Evolutionary conservation across 345 rosid genomes (phyloP).

Genomic region (Heritiera littoralis): DNA sequence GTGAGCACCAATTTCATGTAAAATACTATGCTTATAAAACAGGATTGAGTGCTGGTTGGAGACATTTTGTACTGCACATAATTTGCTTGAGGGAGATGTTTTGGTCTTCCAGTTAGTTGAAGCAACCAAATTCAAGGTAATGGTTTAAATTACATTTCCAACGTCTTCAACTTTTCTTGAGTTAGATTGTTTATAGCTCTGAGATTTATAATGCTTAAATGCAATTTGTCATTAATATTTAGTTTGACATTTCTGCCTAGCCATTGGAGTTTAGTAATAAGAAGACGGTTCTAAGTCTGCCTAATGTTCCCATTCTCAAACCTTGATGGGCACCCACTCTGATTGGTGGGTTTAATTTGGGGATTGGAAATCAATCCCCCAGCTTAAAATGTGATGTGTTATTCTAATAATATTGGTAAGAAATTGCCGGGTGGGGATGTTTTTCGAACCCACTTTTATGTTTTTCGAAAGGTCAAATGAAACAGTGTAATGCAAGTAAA

Average conservation of each 20-base stretch:
- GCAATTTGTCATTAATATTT: not conserved
- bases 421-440: not conserved
- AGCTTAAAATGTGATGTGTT: not conserved
- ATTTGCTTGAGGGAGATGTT: constrained; percentile 77
- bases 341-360: not conserved
- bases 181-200: not conserved
- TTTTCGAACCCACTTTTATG: not conserved
- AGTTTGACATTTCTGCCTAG: constrained; percentile 1
- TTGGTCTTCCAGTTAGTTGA: constrained; percentile 74
- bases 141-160: constrained; percentile 6
- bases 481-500: not conserved
- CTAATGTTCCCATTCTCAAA: not conserved
- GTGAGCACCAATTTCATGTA: constrained; percentile 30
- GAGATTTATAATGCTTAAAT: not conserved
- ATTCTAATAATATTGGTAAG: not conserved
- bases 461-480: not conserved
- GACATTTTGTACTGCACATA: constrained; percentile 68
- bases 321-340: not conserved
- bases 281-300: not conserved
- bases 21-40: constrained; percentile 64
- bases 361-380: not conserved
- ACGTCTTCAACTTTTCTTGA: not conserved
- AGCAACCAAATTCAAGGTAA: constrained; percentile 67
- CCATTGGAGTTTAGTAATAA: not conserved
- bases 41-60: constrained; percentile 96